Evolutionary conservation across 2,329 filamentous ascomycete species (phyloP).

Genomic region (Dothistroma septosporum): DNA sequence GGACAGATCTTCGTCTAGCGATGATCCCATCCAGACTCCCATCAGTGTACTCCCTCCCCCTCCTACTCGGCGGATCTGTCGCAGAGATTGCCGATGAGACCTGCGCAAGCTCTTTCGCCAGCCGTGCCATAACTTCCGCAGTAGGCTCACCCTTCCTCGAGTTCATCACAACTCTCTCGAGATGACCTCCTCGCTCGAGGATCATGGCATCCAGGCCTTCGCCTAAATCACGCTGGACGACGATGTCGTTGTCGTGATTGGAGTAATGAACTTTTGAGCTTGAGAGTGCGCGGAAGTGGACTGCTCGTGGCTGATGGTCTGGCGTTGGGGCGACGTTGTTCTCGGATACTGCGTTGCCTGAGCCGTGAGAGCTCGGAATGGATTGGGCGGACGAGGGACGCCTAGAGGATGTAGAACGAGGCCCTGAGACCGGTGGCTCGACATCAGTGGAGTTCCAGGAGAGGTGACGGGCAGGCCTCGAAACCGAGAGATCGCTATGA

Average conservation of each 20-base stretch:
- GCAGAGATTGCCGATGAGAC: slow-evolving; percentile 25
- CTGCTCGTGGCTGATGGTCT: background rate
- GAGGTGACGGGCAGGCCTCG: background rate
- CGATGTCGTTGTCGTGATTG: slow-evolving; percentile 1
- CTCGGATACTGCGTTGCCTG: background rate
- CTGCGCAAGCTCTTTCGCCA: slow-evolving; percentile 26
- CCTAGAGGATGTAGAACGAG: background rate
- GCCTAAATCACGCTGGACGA: slow-evolving; percentile 33
- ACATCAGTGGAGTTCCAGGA: background rate
- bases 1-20: slow-evolving; percentile 1
- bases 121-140: slow-evolving; percentile 20
- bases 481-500: background rate
- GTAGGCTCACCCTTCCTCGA: slow-evolving; percentile 27
- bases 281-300: slow-evolving; percentile 2
- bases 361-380: background rate
- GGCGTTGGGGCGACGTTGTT: background rate
- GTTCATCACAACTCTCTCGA: slow-evolving; percentile 40
- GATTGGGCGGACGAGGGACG: background rate
- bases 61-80: background rate
- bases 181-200: slow-evolving; percentile 37
- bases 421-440: background rate
- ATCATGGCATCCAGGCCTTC: slow-evolving; percentile 40
- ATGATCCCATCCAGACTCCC: slow-evolving; percentile 1
- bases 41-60: slow-evolving; percentile 15
- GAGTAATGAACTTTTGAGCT: background rate